phyloP scores from a whole-genome alignment of 495 filamentous ascomycete species.

The Penicillium paxilli region DNA sequence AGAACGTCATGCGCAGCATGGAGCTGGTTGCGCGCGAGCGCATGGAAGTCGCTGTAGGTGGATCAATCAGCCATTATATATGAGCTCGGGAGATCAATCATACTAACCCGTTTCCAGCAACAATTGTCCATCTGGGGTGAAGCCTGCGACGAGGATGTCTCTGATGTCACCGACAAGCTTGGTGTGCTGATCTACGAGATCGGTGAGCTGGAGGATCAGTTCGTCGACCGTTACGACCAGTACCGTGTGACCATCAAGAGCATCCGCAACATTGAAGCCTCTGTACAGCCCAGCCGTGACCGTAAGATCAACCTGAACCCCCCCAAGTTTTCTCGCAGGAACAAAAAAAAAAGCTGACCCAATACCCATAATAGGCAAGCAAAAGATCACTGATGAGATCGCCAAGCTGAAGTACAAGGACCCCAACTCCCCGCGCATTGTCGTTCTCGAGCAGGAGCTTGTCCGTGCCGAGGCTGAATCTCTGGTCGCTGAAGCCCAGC shows the following conservation, averaged over 20 bases:
- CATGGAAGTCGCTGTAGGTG: conserved; percentile 93
- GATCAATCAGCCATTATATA: not conserved
- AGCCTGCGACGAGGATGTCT: conserved; percentile 94
- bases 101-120: conserved; percentile 59
- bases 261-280: conserved; percentile 97
- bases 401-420: conserved; percentile 99
- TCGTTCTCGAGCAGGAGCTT: conserved; percentile 96
- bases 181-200: conserved; percentile 98
- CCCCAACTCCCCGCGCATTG: conserved; percentile 94
- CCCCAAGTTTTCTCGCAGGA: not conserved
- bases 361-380: conserved; percentile 73
- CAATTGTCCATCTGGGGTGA: conserved; percentile 99
- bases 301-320: conserved; percentile 71
- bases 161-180: conserved; percentile 98
- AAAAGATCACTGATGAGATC: conserved; percentile 99
- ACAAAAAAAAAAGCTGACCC: conserved; percentile 3
- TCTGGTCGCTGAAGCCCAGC: conserved; percentile 93
- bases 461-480: conserved; percentile 98
- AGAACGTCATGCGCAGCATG: conserved; percentile 99
- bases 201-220: conserved; percentile 96
- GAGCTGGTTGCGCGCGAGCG: conserved; percentile 92
- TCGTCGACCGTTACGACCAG: conserved; percentile 97
- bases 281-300: conserved; percentile 95
- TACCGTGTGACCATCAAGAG: conserved; percentile 99
- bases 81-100: not conserved